These are phyloP conservation scores for Yarrowia phangngaensis DNA, from an alignment of 805 yeast species.

Conservation along the genomic window DNA sequence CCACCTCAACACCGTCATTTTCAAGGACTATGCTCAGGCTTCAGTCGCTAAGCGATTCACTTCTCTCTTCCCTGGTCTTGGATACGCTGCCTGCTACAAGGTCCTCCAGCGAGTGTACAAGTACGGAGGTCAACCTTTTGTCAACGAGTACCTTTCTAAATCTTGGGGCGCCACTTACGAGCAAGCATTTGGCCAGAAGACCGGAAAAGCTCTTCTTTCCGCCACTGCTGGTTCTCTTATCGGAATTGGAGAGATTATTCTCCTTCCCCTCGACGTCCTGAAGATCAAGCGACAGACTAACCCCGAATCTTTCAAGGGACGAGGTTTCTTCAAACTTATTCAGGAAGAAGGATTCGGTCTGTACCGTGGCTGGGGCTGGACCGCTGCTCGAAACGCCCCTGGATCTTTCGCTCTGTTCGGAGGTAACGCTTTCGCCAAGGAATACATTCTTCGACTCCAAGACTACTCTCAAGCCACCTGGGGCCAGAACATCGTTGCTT, in stretches of 20 bases:
- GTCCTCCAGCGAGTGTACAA: conserved; percentile 96
- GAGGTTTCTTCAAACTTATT: conserved; percentile 85
- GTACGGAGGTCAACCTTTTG: conserved; percentile 99
- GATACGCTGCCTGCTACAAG: conserved; percentile 96
- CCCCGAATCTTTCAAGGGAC: conserved; percentile 99
- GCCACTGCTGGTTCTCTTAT: conserved; percentile 97
- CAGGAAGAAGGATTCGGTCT: conserved; percentile 89
- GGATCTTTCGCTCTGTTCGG: conserved; percentile 98
- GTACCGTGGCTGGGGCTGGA: conserved; percentile 99
- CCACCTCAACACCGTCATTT: conserved; percentile 80
- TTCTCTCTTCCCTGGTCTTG: conserved; percentile 94
- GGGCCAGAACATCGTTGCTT: conserved; percentile 90
- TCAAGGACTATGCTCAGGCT: conserved; percentile 73
- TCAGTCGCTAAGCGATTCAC: conserved; percentile 66
- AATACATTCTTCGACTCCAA: conserved; percentile 77
- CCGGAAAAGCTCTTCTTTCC: conserved; percentile 93
- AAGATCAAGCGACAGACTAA: conserved; percentile 99
- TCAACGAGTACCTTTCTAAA: conserved; percentile 80
- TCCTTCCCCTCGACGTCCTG: conserved; percentile 91
- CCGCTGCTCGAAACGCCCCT: conserved; percentile 99
- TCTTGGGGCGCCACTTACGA: conserved; percentile 72
- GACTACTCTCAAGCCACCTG: conserved; percentile 93
- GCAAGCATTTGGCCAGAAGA: conserved; percentile 77
- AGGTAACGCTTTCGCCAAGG: conserved; percentile 98
- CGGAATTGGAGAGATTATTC: conserved; percentile 96